Conservation (phyloP, 202 grass and related monocot genomes). For the Saccharum hybrid region DNA sequence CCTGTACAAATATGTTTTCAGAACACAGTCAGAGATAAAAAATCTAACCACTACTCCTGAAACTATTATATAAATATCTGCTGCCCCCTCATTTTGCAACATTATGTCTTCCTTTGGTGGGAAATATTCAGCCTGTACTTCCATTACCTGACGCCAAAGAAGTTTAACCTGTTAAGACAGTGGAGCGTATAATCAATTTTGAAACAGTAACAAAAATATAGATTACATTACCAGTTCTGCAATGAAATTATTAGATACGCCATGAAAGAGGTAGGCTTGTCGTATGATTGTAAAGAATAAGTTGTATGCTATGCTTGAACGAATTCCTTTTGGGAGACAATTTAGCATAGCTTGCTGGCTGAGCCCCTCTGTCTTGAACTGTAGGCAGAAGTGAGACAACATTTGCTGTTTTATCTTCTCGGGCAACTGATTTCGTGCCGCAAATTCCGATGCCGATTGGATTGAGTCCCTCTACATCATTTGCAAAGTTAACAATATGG, state of each 20-base stretch:
- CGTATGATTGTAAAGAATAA: slow-evolving; percentile 65
- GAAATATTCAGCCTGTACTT: slow-evolving; percentile 71
- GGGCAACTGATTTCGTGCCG: slow-evolving; percentile 70
- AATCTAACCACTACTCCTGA: slow-evolving; percentile 78
- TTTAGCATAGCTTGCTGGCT: slow-evolving; percentile 70
- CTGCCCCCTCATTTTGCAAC: slow-evolving; percentile 64
- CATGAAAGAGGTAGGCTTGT: slow-evolving; percentile 62
- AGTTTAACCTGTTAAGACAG: slow-evolving; percentile 27
- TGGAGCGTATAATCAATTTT: neutral
- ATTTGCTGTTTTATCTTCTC: slow-evolving; percentile 67
- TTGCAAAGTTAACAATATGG: slow-evolving; percentile 3
- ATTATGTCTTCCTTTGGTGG: slow-evolving; percentile 71
- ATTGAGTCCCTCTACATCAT: slow-evolving; percentile 74
- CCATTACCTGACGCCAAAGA: slow-evolving; percentile 63
- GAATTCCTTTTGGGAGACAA: slow-evolving; percentile 72
- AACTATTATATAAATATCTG: slow-evolving; percentile 66
- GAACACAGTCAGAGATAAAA: slow-evolving; percentile 31
- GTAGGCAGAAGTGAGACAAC: slow-evolving; percentile 76
- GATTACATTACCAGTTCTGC: slow-evolving; percentile 57
- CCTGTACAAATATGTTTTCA: slow-evolving; percentile 7
- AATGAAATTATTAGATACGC: slow-evolving; percentile 68
- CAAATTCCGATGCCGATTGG: slow-evolving; percentile 69
- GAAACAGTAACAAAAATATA: slow-evolving; percentile 8
- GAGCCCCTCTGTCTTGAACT: slow-evolving; percentile 77
- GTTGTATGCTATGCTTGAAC: slow-evolving; percentile 65